A percentile compares a stretch with the other conserved stretches of the same genome.
These are phyloP conservation scores for Schizonepeta tenuifolia DNA, from an alignment of 257 asterid species.

Conservation along the genomic window DNA sequence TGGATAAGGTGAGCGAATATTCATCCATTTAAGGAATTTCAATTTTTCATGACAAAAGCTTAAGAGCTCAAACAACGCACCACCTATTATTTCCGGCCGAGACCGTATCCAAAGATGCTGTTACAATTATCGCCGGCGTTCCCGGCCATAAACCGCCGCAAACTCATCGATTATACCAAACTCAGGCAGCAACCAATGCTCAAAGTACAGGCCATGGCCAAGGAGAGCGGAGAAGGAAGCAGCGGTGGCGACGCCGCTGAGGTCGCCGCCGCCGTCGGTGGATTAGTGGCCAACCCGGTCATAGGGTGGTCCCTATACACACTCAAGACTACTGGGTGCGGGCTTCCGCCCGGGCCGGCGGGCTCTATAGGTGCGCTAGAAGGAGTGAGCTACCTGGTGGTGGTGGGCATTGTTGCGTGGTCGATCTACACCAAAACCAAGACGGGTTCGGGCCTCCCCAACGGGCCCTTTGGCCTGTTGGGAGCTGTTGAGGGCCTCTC, in stretches of 20 bases:
- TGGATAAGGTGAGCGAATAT: conserved; percentile 16
- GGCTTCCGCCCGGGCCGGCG: conserved; percentile 93
- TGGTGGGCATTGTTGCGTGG: conserved; percentile 82
- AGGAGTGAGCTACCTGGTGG: conserved; percentile 86
- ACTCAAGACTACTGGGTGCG: conserved; percentile 85
- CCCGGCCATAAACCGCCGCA: conserved; percentile 24
- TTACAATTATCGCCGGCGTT: conserved; percentile 30
- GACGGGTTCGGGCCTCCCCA: conserved; percentile 91
- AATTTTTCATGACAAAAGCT: neutral
- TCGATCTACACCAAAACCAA: conserved; percentile 74
- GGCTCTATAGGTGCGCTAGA: conserved; percentile 90
- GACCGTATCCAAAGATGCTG: neutral
- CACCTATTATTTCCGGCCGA: neutral
- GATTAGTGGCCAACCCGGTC: conserved; percentile 71
- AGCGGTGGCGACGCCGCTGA: conserved; percentile 42
- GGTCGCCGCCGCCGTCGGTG: conserved; percentile 54
- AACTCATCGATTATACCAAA: conserved; percentile 8
- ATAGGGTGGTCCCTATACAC: conserved; percentile 95
- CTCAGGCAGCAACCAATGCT: conserved; percentile 28
- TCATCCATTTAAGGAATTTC: neutral
- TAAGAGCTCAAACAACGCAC: neutral
- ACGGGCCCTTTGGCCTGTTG: conserved; percentile 78
- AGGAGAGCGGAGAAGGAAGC: conserved; percentile 48
- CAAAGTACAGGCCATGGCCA: conserved; percentile 56
- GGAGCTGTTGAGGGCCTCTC: conserved; percentile 97